These are phyloP conservation scores for Rachicladosporium sp. DNA, from an alignment of 2,329 filamentous ascomycete species.

Conservation along the genomic window DNA sequence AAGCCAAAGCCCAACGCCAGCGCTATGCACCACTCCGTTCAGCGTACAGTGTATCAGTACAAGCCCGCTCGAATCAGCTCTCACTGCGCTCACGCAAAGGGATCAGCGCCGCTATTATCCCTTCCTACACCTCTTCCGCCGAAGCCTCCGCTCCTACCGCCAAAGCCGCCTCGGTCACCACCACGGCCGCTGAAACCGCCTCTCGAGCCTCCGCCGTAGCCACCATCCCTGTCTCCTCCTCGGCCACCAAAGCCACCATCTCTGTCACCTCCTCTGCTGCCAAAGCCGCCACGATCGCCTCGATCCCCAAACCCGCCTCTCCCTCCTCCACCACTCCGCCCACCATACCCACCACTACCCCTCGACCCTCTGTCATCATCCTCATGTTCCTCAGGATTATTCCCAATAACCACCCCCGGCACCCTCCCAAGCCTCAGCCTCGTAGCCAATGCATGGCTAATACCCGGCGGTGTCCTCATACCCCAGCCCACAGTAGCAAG, in stretches of 20 bases:
- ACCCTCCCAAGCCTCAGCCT: slow-evolving; percentile 18
- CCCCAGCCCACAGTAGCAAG: slow-evolving; percentile 42
- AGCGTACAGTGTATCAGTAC: too few species aligned
- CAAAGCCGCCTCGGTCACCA: slow-evolving; percentile 2
- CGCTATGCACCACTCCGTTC: not conserved
- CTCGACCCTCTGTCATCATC: slow-evolving; percentile 5
- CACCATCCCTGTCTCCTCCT: slow-evolving; percentile 5
- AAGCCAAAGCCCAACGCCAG: slow-evolving; percentile 7
- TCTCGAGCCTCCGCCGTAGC: slow-evolving; percentile 1
- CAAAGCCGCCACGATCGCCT: slow-evolving; percentile 9
- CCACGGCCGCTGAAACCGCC: slow-evolving; percentile 21
- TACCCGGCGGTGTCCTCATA: slow-evolving; percentile 35
- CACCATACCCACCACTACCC: slow-evolving; percentile 9
- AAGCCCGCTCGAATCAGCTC: too few species aligned
- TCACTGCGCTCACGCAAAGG: not conserved
- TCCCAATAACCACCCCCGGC: slow-evolving; percentile 19
- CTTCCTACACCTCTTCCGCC: slow-evolving; percentile 2
- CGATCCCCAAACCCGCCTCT: slow-evolving; percentile 9
- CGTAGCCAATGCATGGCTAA: slow-evolving; percentile 19
- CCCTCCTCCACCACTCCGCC: slow-evolving; percentile 7
- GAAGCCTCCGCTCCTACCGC: slow-evolving; percentile 6
- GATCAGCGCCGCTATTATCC: slow-evolving; percentile 1
- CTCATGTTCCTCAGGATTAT: slow-evolving; percentile 5
- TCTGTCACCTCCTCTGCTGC: slow-evolving; percentile 7
- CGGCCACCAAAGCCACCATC: slow-evolving; percentile 11